Evolutionary conservation across 495 filamentous ascomycete genomes (phyloP).

Genomic region (Penicillium samsonianum): DNA sequence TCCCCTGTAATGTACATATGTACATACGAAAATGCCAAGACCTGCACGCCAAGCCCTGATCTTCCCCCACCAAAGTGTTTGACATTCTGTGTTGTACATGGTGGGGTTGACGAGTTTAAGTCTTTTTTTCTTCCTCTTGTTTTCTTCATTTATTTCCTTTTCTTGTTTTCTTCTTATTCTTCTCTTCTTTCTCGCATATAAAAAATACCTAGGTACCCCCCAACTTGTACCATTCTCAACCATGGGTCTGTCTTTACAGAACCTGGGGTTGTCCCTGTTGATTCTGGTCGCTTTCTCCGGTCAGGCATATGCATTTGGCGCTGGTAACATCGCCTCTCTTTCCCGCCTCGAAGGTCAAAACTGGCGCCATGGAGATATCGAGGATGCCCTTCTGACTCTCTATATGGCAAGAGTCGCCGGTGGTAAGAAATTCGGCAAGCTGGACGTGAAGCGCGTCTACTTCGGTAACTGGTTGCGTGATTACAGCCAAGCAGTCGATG

Average conservation of each 20-base stretch:
- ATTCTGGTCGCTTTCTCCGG: constrained; percentile 61
- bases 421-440: constrained; percentile 83
- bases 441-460: constrained; percentile 80
- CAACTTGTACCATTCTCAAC: neutral
- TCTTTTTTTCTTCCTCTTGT: neutral
- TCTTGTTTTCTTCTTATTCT: neutral
- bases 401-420: constrained; percentile 74
- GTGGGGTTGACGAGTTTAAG: constrained; percentile 1
- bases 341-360: constrained; percentile 80
- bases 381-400: constrained; percentile 79
- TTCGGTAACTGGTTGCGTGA: constrained; percentile 94
- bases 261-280: constrained; percentile 47
- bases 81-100: constrained; percentile 3
- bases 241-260: constrained; percentile 32
- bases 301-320: constrained; percentile 78
- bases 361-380: constrained; percentile 90
- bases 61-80: constrained; percentile 8
- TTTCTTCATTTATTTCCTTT: too few species aligned
- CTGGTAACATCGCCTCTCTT: constrained; percentile 79
- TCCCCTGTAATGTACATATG: neutral
- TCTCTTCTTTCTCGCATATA: neutral
- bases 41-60: too few species aligned
- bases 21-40: neutral
- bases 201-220: neutral
- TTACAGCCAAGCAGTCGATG: constrained; percentile 68